These are phyloP conservation scores for Corymbia maculata DNA, from an alignment of 345 rosid genomes.

Conservation along the genomic window DNA sequence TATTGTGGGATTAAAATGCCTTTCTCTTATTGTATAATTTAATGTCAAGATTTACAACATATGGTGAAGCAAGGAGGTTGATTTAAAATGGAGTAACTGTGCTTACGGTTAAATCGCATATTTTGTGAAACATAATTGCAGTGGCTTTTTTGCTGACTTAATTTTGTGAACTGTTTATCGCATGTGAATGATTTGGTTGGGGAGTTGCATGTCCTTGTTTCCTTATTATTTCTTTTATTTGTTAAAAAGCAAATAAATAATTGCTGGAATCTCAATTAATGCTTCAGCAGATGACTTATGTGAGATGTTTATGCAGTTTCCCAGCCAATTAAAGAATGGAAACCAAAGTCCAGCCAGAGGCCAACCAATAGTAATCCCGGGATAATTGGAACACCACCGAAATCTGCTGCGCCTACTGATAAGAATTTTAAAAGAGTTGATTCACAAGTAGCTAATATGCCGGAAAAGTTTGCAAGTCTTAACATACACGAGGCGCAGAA, in stretches of 20 bases:
- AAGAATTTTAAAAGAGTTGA: slow-evolving; percentile 36
- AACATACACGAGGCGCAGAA: slow-evolving; percentile 48
- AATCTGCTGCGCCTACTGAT: slow-evolving; percentile 31
- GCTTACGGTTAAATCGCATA: neutral
- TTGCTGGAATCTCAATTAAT: neutral
- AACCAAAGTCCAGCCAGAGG: slow-evolving; percentile 70
- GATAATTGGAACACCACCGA: slow-evolving; percentile 56
- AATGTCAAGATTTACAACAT: neutral
- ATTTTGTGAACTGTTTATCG: neutral
- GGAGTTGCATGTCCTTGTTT: neutral
- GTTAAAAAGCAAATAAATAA: neutral
- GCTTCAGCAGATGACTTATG: neutral
- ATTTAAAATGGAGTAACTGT: neutral
- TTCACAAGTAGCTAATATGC: slow-evolving; percentile 34
- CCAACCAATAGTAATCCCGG: slow-evolving; percentile 31
- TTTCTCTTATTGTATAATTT: neutral
- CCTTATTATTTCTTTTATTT: neutral
- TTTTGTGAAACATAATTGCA: neutral
- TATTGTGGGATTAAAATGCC: neutral
- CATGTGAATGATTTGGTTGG: neutral
- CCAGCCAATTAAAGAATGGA: slow-evolving; percentile 77
- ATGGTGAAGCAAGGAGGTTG: neutral
- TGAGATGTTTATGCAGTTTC: slow-evolving; percentile 29
- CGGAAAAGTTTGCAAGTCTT: slow-evolving; percentile 36
- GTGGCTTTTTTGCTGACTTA: neutral